Base-by-base conservation (phyloP, 352 stramenopile species). In the Phytophthora vignae region DNA sequence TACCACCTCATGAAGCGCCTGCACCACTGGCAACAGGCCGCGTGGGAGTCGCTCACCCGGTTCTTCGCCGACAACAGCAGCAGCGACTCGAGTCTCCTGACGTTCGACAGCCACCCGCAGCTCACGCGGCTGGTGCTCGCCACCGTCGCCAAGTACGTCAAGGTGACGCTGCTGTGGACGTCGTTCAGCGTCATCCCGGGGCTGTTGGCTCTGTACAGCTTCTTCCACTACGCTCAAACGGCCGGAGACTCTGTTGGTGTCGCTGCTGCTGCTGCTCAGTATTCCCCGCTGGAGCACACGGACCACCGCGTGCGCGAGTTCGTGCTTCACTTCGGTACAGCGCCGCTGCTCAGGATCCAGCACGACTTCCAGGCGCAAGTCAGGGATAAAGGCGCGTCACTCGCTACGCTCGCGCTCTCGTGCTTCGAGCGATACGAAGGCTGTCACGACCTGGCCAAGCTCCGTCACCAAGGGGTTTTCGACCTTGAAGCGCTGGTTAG, bases 1-100 rank as follows among this genome's bases (percentile, higher is more conserved):
- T 86, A 88, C 46, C 81, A 90, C 22, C 74, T 92, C 21, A 87
- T 91, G 79, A 90, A 88, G 76, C 77, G 76, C 36, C 46, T 90
- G 21, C 81, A 92, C 14, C 83, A 90, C 52, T 91, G 85, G 79
- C 83, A 92, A 50, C 75, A 86, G 58, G 76, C 78, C 1, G 54
- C 78, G 2, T 92, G 82, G 82, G 82, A 83, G 11, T 66, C 77
- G 2, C 61, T 92, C 42, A 82, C 76, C 17, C 70, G 70, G 29
- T 84, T 90, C 59, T 81, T 81, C 38, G 48, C 60, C 0, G 74
- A 84, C 10, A 69, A 65, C 52, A 69, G 46, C 55, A 59, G 31
- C 38, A 66, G 50, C 52, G 56, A 61, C 2, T 63, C 73, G 4
- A 67, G 36, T 46, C 50, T 74, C 8, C 46, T 90, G 15, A 78